Evolutionary conservation across 177 flowering plant genomes (phyloP).

Genomic region (Tripterygium wilfordii): DNA sequence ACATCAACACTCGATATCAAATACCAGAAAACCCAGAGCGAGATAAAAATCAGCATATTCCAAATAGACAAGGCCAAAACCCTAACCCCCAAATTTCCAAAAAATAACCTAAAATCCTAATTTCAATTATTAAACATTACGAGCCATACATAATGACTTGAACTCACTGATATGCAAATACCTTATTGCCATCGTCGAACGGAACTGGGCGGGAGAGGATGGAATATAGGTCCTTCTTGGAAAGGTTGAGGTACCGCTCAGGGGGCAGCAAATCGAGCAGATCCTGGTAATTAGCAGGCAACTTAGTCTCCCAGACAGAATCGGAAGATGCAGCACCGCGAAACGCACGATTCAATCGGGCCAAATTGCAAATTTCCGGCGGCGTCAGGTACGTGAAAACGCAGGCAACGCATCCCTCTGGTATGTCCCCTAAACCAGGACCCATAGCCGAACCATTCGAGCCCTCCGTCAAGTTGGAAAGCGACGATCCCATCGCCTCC

Average conservation of each 20-base stretch:
- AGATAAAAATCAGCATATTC: too few species aligned
- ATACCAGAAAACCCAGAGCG: too few species aligned
- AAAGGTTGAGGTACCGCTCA: slow-evolving; percentile 25
- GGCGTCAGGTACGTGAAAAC: slow-evolving; percentile 83
- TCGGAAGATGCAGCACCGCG: slow-evolving; percentile 97
- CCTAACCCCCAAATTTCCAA: too few species aligned
- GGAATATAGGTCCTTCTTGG: slow-evolving; percentile 85
- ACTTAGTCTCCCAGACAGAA: slow-evolving; percentile 83
- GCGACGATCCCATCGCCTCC: slow-evolving; percentile 76
- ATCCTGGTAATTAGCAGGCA: slow-evolving; percentile 68
- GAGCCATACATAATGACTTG: too few species aligned
- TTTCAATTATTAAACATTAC: too few species aligned
- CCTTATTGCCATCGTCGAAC: slow-evolving; percentile 80
- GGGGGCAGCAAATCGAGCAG: slow-evolving; percentile 55
- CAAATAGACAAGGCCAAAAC: too few species aligned
- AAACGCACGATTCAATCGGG: slow-evolving; percentile 86
- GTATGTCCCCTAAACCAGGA: slow-evolving; percentile 94
- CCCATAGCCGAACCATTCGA: slow-evolving; percentile 36
- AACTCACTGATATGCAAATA: too few species aligned
- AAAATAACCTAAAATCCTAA: too few species aligned
- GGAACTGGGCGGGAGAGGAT: slow-evolving; percentile 69
- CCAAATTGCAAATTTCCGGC: slow-evolving; percentile 96
- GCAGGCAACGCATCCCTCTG: slow-evolving; percentile 95
- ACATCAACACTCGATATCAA: too few species aligned
- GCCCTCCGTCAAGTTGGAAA: slow-evolving; percentile 69